These are phyloP conservation scores for Nemophila menziesii DNA, from an alignment of 257 asterid species.

Conservation along the genomic window DNA sequence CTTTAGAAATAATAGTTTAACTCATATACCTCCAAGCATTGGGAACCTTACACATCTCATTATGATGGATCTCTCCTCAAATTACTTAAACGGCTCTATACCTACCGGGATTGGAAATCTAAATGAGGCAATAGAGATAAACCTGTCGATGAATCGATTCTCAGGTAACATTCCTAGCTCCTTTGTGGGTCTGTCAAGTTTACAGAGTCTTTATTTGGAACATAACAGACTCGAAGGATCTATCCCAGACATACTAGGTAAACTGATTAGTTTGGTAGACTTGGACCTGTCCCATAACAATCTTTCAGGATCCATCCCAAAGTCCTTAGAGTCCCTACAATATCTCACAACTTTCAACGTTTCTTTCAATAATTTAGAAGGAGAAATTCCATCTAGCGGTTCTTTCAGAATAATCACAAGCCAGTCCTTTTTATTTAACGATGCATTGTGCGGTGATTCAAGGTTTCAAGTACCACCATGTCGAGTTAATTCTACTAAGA, in stretches of 20 bases:
- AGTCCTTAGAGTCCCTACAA: too few species aligned
- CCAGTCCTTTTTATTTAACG: background rate
- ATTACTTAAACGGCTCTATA: constrained; percentile 1
- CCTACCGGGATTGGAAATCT: constrained; percentile 5
- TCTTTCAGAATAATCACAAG: background rate
- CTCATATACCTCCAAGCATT: background rate
- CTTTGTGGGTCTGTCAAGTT: background rate
- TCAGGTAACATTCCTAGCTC: too few species aligned
- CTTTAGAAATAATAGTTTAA: background rate
- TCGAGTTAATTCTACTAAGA: background rate
- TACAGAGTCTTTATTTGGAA: constrained; percentile 1
- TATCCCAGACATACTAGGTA: constrained; percentile 7
- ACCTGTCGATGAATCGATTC: constrained; percentile 2
- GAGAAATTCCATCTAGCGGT: constrained; percentile 5
- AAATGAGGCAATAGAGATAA: background rate
- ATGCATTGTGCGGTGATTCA: background rate
- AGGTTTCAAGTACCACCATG: background rate
- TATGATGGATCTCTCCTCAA: background rate
- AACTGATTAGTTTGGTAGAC: background rate
- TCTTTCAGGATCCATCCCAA: constrained; percentile 3
- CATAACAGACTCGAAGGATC: too few species aligned
- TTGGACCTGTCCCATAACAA: constrained; percentile 7
- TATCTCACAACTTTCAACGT: too few species aligned
- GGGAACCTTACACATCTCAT: constrained; percentile 6
- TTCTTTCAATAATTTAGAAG: too few species aligned